phyloP scores from a whole-genome alignment of 1,284 basidiomycete species.

The Heterobasidion irregulare region DNA sequence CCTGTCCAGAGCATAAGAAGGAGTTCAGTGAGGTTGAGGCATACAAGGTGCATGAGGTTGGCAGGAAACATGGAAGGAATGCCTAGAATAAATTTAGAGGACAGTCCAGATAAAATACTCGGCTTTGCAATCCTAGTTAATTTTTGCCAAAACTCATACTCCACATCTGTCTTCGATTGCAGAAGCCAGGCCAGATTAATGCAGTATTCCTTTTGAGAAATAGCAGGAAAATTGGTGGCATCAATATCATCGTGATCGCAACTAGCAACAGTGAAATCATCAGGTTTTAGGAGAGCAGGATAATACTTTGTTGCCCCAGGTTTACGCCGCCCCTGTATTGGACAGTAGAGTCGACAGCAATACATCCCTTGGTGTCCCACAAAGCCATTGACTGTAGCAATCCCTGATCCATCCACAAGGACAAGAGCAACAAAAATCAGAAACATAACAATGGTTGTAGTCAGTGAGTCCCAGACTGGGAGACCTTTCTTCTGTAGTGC shows the following conservation, averaged over 20 bases:
- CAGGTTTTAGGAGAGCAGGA: constrained; percentile 18
- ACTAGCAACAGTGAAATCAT: constrained; percentile 6
- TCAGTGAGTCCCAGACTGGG: neutral
- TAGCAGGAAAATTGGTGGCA: too few relatives aligned
- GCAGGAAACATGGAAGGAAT: constrained; percentile 20
- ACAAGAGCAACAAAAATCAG: neutral
- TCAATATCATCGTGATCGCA: constrained; percentile 17
- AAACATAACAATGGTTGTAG: neutral
- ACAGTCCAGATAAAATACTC: too few relatives aligned
- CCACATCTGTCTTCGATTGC: too few relatives aligned
- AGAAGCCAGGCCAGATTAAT: too few relatives aligned
- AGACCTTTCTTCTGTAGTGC: neutral
- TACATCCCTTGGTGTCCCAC: constrained; percentile 23
- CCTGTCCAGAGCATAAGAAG: constrained; percentile 23
- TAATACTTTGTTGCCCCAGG: constrained; percentile 20
- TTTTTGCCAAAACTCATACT: too few relatives aligned
- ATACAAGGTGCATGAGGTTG: constrained; percentile 30
- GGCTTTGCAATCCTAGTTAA: too few relatives aligned
- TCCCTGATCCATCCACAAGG: neutral
- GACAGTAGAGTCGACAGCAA: constrained; percentile 23
- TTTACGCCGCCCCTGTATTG: constrained; percentile 22
- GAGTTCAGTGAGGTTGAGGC: constrained; percentile 21
- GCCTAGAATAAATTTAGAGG: neutral
- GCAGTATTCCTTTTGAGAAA: too few relatives aligned
- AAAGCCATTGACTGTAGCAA: constrained; percentile 19